Conservation (phyloP, 495 filamentous ascomycete genomes). For the Penicillium bovifimosum region DNA sequence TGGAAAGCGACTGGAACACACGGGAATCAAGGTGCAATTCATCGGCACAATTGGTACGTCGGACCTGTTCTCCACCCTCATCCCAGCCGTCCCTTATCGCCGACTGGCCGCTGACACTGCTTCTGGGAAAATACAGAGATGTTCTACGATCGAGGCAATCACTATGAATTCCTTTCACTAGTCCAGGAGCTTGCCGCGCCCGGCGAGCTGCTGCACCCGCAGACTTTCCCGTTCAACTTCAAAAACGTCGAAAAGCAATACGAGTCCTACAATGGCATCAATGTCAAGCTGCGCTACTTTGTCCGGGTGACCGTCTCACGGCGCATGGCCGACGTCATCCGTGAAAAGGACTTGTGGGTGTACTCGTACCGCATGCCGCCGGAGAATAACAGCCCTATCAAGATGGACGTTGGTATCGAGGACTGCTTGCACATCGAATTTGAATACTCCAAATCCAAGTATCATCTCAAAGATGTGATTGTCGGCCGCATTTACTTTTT, state of each 20-base stretch:
- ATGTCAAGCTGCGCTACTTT: conserved; percentile 97
- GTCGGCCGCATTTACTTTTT: conserved; percentile 99
- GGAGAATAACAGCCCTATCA: conserved; percentile 96
- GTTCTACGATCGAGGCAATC: conserved; percentile 98
- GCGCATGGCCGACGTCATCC: conserved; percentile 94
- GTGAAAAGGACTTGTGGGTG: conserved; percentile 99
- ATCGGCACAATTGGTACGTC: conserved; percentile 89
- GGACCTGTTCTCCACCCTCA: background rate
- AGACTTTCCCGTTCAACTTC: conserved; percentile 99
- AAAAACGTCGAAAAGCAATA: conserved; percentile 99
- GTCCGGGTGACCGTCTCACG: conserved; percentile 93
- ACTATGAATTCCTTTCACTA: conserved; percentile 96
- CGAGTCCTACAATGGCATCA: conserved; percentile 99
- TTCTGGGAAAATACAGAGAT: conserved; percentile 57
- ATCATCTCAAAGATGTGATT: conserved; percentile 99
- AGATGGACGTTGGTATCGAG: conserved; percentile 99
- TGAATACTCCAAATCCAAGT: conserved; percentile 98
- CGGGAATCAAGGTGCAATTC: conserved; percentile 99
- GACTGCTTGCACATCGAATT: conserved; percentile 99
- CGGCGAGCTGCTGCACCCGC: conserved; percentile 95
- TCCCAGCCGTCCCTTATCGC: background rate
- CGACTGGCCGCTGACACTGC: background rate
- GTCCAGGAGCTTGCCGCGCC: conserved; percentile 94
- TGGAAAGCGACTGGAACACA: conserved; percentile 96
- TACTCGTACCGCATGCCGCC: conserved; percentile 98